Conservation (phyloP, 805 yeast genomes). For the Spathaspora boniae region DNA sequence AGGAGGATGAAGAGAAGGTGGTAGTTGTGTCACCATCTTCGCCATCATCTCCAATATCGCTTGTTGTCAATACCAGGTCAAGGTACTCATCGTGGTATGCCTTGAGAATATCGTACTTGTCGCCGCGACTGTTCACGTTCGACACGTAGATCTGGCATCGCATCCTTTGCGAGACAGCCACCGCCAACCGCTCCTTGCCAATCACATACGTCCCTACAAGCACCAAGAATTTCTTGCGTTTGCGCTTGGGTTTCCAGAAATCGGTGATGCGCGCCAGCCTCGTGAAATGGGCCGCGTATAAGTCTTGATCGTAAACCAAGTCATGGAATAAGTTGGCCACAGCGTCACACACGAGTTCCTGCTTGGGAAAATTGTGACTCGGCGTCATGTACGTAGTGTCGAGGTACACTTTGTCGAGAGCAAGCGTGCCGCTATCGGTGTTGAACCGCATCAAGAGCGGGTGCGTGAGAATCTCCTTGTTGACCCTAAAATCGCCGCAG, state of each 20-base stretch:
- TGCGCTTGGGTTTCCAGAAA: slow-evolving; percentile 18
- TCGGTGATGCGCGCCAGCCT: slow-evolving; percentile 42
- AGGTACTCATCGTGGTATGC: slow-evolving; percentile 45
- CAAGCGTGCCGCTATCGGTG: background rate
- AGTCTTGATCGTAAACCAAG: slow-evolving; percentile 35
- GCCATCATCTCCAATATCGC: slow-evolving; percentile 18
- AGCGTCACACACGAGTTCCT: slow-evolving; percentile 58
- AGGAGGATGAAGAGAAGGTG: slow-evolving; percentile 39
- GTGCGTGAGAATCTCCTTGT: slow-evolving; percentile 45
- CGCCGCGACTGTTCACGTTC: slow-evolving; percentile 42
- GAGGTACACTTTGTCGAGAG: slow-evolving; percentile 58
- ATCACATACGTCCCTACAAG: slow-evolving; percentile 87
- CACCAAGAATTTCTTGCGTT: slow-evolving; percentile 46
- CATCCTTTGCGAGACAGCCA: slow-evolving; percentile 53
- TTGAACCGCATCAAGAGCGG: slow-evolving; percentile 23
- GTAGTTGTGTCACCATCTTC: slow-evolving; percentile 43
- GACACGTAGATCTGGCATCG: slow-evolving; percentile 54
- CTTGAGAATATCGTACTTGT: slow-evolving; percentile 38
- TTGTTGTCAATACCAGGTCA: slow-evolving; percentile 23
- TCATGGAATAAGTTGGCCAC: slow-evolving; percentile 52
- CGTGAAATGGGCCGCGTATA: too few species aligned
- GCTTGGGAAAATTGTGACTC: slow-evolving; percentile 71
- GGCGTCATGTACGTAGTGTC: slow-evolving; percentile 91
- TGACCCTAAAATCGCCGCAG: slow-evolving; percentile 91
- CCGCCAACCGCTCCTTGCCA: slow-evolving; percentile 86